phyloP scores from a whole-genome alignment of 768 basidiomycete genomes.

The Phanerochaete carnosa region DNA sequence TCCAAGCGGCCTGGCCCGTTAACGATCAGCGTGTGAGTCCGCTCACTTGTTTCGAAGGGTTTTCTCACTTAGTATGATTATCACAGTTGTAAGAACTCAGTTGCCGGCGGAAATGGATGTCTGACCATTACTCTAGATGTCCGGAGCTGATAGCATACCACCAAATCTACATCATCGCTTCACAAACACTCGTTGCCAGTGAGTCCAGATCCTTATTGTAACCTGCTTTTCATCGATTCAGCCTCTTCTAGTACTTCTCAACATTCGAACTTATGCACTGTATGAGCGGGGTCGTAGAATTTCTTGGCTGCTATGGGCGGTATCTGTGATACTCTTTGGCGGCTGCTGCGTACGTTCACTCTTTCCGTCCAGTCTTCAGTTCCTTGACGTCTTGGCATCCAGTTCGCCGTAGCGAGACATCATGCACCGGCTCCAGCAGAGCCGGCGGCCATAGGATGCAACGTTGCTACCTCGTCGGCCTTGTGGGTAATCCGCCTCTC shows the following conservation, averaged over 20 bases:
- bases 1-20: background rate
- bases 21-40: background rate
- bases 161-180: conserved; percentile 5
- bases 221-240: background rate
- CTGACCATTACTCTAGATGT: background rate
- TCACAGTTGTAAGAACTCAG: background rate
- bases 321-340: background rate
- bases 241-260: conserved; percentile 5
- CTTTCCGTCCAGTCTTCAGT: background rate
- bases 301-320: background rate
- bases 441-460: background rate
- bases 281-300: conserved; percentile 6
- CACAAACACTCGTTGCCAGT: conserved; percentile 4
- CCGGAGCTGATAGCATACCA: background rate
- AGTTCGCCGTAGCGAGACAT: background rate
- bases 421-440: background rate
- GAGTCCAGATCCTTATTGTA: background rate
- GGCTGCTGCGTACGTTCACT: background rate
- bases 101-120: background rate
- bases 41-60: background rate
- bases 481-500: background rate
- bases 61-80: background rate
- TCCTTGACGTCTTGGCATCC: background rate
- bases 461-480: background rate
- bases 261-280: conserved; percentile 11